Percentiles rank a stretch among this genome's conserved stretches.
Conservation (phyloP, 495 filamentous ascomycete genomes). For the Trichodelitschia bisporula region DNA sequence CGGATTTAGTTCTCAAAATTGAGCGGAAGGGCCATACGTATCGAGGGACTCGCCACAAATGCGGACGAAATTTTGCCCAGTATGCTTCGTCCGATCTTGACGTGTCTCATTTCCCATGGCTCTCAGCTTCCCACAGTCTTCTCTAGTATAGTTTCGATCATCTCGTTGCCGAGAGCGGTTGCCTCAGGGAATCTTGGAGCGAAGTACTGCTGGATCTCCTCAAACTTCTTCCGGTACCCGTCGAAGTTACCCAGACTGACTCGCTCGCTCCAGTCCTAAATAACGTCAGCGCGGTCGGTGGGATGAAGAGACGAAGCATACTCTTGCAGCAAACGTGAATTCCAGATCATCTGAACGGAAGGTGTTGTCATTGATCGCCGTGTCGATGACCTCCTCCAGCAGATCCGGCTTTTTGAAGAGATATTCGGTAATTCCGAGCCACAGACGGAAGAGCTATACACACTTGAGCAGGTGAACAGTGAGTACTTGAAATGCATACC, state of each 20-base stretch:
- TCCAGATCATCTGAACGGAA: conserved; percentile 85
- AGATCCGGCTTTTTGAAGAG: conserved; percentile 67
- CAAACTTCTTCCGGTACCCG: conserved; percentile 69
- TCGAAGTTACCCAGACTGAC: conserved; percentile 80
- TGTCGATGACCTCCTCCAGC: conserved; percentile 64
- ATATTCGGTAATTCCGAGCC: conserved; percentile 94
- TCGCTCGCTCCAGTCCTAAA: conserved; percentile 72
- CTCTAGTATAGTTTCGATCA: conserved; percentile 88
- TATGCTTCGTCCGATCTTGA: too few relatives aligned
- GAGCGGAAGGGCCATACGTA: too few relatives aligned
- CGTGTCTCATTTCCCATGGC: too few relatives aligned
- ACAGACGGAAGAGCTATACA: conserved; percentile 65
- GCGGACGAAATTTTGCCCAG: too few relatives aligned
- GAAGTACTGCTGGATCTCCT: conserved; percentile 75
- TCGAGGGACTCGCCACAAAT: too few relatives aligned
- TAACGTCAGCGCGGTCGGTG: not conserved
- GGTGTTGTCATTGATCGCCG: conserved; percentile 64
- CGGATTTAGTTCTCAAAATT: too few relatives aligned
- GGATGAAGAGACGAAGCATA: too few relatives aligned
- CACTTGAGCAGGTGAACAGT: not conserved
- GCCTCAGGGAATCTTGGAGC: conserved; percentile 69
- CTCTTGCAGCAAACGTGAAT: conserved; percentile 84
- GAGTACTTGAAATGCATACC: conserved; percentile 14
- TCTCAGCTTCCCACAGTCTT: conserved; percentile 26
- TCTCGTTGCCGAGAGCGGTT: conserved; percentile 68